Conservation (phyloP, 352 stramenopile genomes). For the Phytophthora ramorum region DNA sequence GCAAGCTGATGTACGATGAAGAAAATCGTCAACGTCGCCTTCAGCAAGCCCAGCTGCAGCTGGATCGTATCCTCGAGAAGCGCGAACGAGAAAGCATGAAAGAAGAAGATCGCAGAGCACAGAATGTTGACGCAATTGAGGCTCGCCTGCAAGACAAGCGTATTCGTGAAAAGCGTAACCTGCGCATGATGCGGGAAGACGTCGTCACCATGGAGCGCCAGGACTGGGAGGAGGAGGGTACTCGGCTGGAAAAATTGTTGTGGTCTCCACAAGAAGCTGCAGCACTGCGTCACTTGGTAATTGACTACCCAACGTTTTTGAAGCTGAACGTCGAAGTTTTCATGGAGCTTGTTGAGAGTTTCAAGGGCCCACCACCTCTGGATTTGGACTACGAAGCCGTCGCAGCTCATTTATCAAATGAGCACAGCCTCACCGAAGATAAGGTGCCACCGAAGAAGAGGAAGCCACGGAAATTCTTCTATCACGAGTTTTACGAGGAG, state of each 20-base stretch:
- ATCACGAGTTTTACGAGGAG: slow-evolving; percentile 77
- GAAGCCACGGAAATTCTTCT: slow-evolving; percentile 66
- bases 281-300: slow-evolving; percentile 40
- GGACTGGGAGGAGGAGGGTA: slow-evolving; percentile 59
- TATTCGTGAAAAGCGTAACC: slow-evolving; percentile 39
- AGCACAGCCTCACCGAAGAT: slow-evolving; percentile 42
- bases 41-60: slow-evolving; percentile 37
- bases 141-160: slow-evolving; percentile 40
- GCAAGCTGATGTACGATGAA: slow-evolving; percentile 72
- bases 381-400: slow-evolving; percentile 68
- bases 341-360: slow-evolving; percentile 34
- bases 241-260: slow-evolving; percentile 53
- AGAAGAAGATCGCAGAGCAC: slow-evolving; percentile 40
- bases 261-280: slow-evolving; percentile 48
- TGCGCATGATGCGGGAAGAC: slow-evolving; percentile 73
- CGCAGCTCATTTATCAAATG: slow-evolving; percentile 28
- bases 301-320: slow-evolving; percentile 43
- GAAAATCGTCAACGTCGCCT: slow-evolving; percentile 59
- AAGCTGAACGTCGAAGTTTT: slow-evolving; percentile 55
- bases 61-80: slow-evolving; percentile 43
- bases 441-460: slow-evolving; percentile 51
- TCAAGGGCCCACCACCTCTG: slow-evolving; percentile 41
- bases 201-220: slow-evolving; percentile 52
- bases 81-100: slow-evolving; percentile 58
- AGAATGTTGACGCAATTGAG: slow-evolving; percentile 18